A percentile compares a stretch with the other conserved stretches of the same genome.
These are phyloP conservation scores for Penicillium nordicum DNA, from an alignment of 2,329 filamentous ascomycete species.

Conservation along the genomic window DNA sequence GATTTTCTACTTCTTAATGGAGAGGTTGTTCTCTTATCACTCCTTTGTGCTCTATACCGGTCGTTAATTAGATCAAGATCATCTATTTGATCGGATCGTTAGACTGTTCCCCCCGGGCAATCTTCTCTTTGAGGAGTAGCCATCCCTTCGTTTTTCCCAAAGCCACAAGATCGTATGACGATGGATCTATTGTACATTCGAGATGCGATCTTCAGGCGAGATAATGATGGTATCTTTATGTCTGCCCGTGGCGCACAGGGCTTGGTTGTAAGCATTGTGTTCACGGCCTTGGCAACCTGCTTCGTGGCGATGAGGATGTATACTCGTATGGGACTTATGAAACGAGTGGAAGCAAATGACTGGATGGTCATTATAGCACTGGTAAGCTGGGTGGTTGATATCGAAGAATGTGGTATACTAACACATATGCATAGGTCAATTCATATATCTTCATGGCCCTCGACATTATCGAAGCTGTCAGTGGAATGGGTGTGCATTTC, in stretches of 20 bases:
- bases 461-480: slow-evolving; percentile 33
- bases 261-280: slow-evolving; percentile 30
- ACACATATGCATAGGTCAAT: slow-evolving; percentile 22
- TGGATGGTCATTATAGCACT: slow-evolving; percentile 37
- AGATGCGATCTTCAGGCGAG: slow-evolving; percentile 17
- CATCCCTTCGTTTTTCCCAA: background rate
- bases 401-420: background rate
- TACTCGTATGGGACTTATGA: slow-evolving; percentile 31
- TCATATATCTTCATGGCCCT: slow-evolving; percentile 36
- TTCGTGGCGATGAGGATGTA: slow-evolving; percentile 34
- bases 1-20: background rate
- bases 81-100: background rate
- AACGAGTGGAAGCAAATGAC: slow-evolving; percentile 36
- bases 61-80: background rate
- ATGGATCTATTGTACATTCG: slow-evolving; percentile 22
- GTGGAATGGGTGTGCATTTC: slow-evolving; percentile 37
- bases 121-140: background rate
- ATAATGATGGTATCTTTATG: slow-evolving; percentile 17
- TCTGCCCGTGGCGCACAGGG: slow-evolving; percentile 27
- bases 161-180: background rate
- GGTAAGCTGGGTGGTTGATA: slow-evolving; percentile 17
- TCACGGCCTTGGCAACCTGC: slow-evolving; percentile 29
- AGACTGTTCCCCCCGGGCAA: background rate
- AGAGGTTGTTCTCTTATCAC: slow-evolving; percentile 2
- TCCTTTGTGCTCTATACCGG: background rate